Conservation (phyloP, 1,284 basidiomycete genomes). For the Ganoderma sinense region DNA sequence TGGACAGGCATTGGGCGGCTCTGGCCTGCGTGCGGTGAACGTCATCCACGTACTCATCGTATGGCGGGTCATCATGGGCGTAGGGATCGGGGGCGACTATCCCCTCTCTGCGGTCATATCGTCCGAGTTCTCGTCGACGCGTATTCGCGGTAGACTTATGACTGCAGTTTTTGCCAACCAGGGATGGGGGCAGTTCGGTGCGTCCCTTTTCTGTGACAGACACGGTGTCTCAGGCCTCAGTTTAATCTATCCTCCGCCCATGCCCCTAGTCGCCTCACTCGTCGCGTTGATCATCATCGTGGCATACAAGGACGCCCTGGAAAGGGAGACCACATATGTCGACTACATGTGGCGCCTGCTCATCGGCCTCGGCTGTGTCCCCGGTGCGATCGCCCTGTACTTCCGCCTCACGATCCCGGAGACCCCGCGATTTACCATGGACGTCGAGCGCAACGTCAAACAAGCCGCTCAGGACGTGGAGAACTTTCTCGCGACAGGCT, state of each 20-base stretch:
- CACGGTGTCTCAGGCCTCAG: slow-evolving; percentile 13
- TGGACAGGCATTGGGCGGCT: slow-evolving; percentile 47
- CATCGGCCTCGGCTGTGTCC: slow-evolving; percentile 76
- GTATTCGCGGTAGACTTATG: slow-evolving; percentile 63
- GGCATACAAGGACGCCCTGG: slow-evolving; percentile 58
- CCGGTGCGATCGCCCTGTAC: slow-evolving; percentile 72
- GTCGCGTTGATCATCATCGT: slow-evolving; percentile 61
- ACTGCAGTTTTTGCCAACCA: slow-evolving; percentile 63
- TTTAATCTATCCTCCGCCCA: background rate
- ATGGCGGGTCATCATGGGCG: slow-evolving; percentile 57
- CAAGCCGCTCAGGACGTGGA: slow-evolving; percentile 76
- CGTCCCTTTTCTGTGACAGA: slow-evolving; percentile 26
- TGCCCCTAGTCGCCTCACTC: slow-evolving; percentile 52
- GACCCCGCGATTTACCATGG: slow-evolving; percentile 89
- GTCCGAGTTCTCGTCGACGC: slow-evolving; percentile 69
- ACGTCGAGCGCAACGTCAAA: slow-evolving; percentile 84
- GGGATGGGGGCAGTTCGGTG: slow-evolving; percentile 61
- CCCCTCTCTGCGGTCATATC: slow-evolving; percentile 58
- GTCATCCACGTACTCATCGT: slow-evolving; percentile 68
- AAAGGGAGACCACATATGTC: slow-evolving; percentile 51
- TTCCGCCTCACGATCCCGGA: slow-evolving; percentile 83
- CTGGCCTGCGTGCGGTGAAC: slow-evolving; percentile 50
- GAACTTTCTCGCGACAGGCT: slow-evolving; percentile 64
- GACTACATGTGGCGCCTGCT: slow-evolving; percentile 75
- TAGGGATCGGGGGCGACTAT: slow-evolving; percentile 66